Evolutionary conservation across 2,329 filamentous ascomycete species (phyloP), one percentile per base, ranked within the genome.

Genomic region (Didymella sp.): DNA sequence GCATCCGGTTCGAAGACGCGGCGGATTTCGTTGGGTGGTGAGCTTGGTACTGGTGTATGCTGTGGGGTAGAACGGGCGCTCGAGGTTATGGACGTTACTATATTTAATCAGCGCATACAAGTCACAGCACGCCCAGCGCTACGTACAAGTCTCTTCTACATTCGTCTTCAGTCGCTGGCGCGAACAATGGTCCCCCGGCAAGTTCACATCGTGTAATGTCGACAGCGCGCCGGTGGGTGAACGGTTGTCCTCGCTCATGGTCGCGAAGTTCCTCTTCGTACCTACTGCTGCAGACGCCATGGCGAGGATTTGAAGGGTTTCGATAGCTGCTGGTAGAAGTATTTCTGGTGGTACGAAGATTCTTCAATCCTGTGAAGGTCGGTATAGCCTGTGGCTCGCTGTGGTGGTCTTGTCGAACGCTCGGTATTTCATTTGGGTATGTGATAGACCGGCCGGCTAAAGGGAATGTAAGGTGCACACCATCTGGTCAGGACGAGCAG

Each of bases 1-100:
- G 88, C 86, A 78, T 89, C 83, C 9, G 81, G 73, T 8, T 80
- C 76, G 67, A 89, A 90, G 17, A 69, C 67, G 41, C 68, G 78
- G 53, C 66, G 61, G 7, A 69, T 68, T 40, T 72, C 61, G 15
- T 42, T 53, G 15, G 60, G 51, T 21, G 59, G 45, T 19, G 57
- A 40, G 21, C 61, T 46, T 5, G 67, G 70, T 17, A 61, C 62
- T 15, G 67, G 64, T 15, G 69, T 73, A n/a, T 65, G 59, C 54
- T 62, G 69, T 42, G 69, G 66, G 24, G 71, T 70, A n/a, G 68
- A 71, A 21, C 64, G 64, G 47, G 60, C 61, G 43, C 71, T 72
- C 13, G 69, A 67, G 17, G 58, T 63, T 30, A 61, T 46, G 8
- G 69, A 65, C 43, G 67, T 64, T 68, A 53, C 48, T 51, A 21